Conservation (phyloP, 2,329 filamentous ascomycete species). For the Ustilaginoidea virens region DNA sequence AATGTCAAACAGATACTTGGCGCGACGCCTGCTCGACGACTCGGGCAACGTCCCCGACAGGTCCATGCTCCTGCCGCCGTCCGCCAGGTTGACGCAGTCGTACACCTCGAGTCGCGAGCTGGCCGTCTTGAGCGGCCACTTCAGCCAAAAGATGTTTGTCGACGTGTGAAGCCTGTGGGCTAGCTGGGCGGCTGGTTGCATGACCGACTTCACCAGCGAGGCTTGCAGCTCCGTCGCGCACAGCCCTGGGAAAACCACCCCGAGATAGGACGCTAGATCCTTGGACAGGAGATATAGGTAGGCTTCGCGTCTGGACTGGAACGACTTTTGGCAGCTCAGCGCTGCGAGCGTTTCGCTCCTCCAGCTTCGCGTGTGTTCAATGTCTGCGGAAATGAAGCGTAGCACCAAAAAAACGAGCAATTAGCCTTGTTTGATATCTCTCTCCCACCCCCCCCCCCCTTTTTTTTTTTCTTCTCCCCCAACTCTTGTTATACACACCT, state of each 20-base stretch:
- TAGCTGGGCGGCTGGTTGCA: conserved; percentile 21
- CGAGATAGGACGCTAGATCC: conserved; percentile 18
- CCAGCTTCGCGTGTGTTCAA: conserved; percentile 20
- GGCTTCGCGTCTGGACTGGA: conserved; percentile 14
- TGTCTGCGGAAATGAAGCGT: conserved; percentile 10
- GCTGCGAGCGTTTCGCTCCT: conserved; percentile 21
- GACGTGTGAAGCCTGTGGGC: conserved; percentile 21
- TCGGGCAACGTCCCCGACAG: conserved; percentile 14
- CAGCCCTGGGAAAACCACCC: conserved; percentile 13
- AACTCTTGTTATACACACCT: conserved; percentile 17
- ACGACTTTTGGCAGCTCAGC: conserved; percentile 15
- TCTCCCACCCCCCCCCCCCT: no score
- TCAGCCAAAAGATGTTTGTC: conserved; percentile 18
- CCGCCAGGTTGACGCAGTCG: conserved; percentile 20
- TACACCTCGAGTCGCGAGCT: conserved; percentile 20
- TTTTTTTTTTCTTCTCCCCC: no score
- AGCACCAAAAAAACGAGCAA: background rate
- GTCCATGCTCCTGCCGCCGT: conserved; percentile 14
- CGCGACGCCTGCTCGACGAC: conserved; percentile 14
- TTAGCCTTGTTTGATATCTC: no score
- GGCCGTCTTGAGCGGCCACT: conserved; percentile 21
- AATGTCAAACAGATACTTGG: conserved; percentile 21
- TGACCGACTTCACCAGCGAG: conserved; percentile 17
- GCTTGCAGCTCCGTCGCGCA: conserved; percentile 14
- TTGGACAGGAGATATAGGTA: conserved; percentile 16